Percentiles rank a stretch among this genome's conserved stretches.
phyloP scores from a whole-genome alignment of 2,329 filamentous ascomycete genomes.

The Trichoderma koningii region DNA sequence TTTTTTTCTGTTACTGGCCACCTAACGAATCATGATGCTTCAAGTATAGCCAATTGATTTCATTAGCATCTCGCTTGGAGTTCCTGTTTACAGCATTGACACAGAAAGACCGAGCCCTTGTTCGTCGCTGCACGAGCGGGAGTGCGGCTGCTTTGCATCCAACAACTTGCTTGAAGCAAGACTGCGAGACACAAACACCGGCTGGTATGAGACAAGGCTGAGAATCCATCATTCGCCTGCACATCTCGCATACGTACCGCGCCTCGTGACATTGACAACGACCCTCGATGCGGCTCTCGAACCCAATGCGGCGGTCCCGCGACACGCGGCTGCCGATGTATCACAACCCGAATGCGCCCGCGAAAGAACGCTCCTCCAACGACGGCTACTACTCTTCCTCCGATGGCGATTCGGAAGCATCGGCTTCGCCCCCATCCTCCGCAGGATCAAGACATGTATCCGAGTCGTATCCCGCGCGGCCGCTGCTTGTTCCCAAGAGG shows the following conservation, averaged over 20 bases:
- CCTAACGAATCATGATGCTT: not conserved
- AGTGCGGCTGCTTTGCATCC: not conserved
- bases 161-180: not conserved
- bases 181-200: not conserved
- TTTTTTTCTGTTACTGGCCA: not conserved
- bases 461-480: slow-evolving; percentile 46
- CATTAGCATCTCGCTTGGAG: not conserved
- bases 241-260: not conserved
- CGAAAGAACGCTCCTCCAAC: slow-evolving; percentile 56
- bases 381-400: slow-evolving; percentile 53
- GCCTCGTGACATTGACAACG: not conserved
- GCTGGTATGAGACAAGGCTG: slow-evolving; percentile 12
- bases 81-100: not conserved
- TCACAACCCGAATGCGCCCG: slow-evolving; percentile 46
- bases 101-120: not conserved
- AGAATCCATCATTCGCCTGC: not conserved
- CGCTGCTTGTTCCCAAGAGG: slow-evolving; percentile 50
- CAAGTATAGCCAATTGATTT: not conserved
- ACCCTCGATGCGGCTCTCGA: slow-evolving; percentile 52
- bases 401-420: slow-evolving; percentile 49
- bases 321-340: slow-evolving; percentile 55
- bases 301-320: slow-evolving; percentile 51
- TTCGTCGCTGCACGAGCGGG: slow-evolving; percentile 1
- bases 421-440: slow-evolving; percentile 48
- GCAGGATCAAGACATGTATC: slow-evolving; percentile 58